Conservation (phyloP, 169 alveolate species). For the Cryptosporidium parvum region DNA sequence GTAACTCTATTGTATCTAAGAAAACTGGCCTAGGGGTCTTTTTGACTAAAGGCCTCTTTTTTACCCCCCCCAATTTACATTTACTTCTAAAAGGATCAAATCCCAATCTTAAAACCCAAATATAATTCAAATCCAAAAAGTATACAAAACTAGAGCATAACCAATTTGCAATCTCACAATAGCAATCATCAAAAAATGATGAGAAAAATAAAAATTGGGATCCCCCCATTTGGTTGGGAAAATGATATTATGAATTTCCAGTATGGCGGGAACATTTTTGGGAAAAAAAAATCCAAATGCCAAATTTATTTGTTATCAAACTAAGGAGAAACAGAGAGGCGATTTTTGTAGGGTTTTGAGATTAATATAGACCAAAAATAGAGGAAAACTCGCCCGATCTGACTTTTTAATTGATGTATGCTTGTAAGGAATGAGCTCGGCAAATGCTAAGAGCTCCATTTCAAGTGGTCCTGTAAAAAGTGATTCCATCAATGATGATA, state of each 20-base stretch:
- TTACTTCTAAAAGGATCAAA: neutral
- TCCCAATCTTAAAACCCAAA: neutral
- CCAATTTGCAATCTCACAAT: neutral
- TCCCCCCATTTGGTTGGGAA: neutral
- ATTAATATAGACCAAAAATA: neutral
- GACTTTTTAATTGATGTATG: neutral
- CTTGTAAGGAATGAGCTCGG: slow-evolving; percentile 19
- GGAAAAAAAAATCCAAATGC: neutral
- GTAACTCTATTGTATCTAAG: neutral
- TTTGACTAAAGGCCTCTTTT: neutral
- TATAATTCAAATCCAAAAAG: neutral
- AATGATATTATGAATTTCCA: neutral
- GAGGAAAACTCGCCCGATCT: neutral
- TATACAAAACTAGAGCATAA: neutral
- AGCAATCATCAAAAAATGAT: neutral
- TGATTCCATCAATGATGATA: neutral
- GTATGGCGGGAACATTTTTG: neutral
- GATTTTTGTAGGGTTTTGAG: slow-evolving; percentile 1
- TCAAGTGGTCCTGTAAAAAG: slow-evolving; percentile 3
- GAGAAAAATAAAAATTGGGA: neutral
- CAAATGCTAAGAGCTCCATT: slow-evolving; percentile 16
- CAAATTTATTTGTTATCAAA: neutral
- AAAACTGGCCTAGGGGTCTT: neutral
- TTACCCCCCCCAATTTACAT: neutral
- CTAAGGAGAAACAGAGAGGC: neutral